Base-by-base conservation (phyloP, 2,329 filamentous ascomycete genomes). In the Fusarium tricinctum region DNA sequence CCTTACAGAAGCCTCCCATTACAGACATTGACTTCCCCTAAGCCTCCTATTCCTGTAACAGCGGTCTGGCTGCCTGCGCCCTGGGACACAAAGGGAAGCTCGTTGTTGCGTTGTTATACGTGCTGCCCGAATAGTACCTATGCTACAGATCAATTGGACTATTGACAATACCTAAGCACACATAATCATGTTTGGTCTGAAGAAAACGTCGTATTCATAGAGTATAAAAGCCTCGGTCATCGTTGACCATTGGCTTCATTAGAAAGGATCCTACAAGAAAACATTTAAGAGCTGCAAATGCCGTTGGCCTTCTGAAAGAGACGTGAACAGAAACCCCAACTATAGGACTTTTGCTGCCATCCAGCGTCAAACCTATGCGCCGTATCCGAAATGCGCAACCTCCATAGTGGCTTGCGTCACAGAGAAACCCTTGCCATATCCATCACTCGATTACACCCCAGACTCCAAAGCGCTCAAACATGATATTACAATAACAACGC, bases 381-480 rank as follows among this genome's bases (percentile, higher is more conserved):
- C 45, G 55, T 47, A 19, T 50, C 49, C 53, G 30, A 65, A 61
- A 59, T 63, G 23, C 48, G 45, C 52, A 62, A 48, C 43, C 59
- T 43, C 47, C 38, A 13, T 64, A 10, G 42, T 58, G 40, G 53
- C 44, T 39, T 69, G 59, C 59, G 35, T 66, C 53, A 49, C 32
- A 45, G 55, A 58, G 45, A 52, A 49, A 52, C 26, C 32, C 48
- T 67, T 46, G 28, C 49, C 60, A 48, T 58, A 40, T 38, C 61
- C 61, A 69, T 71, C 71, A 62, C 38, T 56, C 45, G 51, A 57
- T 35, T 60, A 17, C 56, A 47, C 54, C 57, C 58, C 40, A 66
- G 64, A 73, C 72, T 74, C 70, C 67, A 58, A 42, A 66, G 57
- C 50, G 53, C 50, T 70, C 55, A 38, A 68, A 50, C 23, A 54